Evolutionary conservation across 768 basidiomycete species (phyloP).

Genomic region (Pisolithus marmoratus): DNA sequence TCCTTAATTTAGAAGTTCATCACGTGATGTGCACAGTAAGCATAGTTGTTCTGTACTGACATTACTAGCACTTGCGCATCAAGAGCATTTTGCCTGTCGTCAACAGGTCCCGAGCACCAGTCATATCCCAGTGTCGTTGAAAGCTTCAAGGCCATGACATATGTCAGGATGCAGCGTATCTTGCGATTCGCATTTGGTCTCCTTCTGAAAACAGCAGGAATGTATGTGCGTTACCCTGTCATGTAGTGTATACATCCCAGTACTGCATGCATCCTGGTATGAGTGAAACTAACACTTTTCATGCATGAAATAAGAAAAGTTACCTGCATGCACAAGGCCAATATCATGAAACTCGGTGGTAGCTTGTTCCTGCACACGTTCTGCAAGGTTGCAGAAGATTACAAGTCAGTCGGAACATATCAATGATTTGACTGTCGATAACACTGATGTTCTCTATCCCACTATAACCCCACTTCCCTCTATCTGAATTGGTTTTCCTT

Average conservation of each 20-base stretch:
- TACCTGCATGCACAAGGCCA: too few species aligned
- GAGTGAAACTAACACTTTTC: background rate
- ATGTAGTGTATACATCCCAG: background rate
- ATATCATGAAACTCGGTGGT: too few species aligned
- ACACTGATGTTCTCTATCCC: slow-evolving; percentile 57
- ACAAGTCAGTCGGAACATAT: slow-evolving; percentile 86
- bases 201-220: slow-evolving; percentile 98
- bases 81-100: too few species aligned
- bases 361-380: slow-evolving; percentile 99
- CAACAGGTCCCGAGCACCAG: too few species aligned
- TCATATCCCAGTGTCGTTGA: too few species aligned
- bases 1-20: too few species aligned
- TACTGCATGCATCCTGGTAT: background rate
- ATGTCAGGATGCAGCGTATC: too few species aligned
- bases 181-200: too few species aligned
- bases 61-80: too few species aligned
- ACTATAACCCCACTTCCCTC: background rate
- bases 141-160: too few species aligned
- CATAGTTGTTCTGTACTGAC: too few species aligned
- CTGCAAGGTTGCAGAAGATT: slow-evolving; percentile 93
- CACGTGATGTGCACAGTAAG: too few species aligned
- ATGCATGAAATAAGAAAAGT: slow-evolving; percentile 39
- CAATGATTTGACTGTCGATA: slow-evolving; percentile 99
- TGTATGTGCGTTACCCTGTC: slow-evolving; percentile 36
- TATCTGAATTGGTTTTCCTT: background rate